phyloP scores from a whole-genome alignment of 1,284 basidiomycete genomes.

The Moniliella sp. region DNA sequence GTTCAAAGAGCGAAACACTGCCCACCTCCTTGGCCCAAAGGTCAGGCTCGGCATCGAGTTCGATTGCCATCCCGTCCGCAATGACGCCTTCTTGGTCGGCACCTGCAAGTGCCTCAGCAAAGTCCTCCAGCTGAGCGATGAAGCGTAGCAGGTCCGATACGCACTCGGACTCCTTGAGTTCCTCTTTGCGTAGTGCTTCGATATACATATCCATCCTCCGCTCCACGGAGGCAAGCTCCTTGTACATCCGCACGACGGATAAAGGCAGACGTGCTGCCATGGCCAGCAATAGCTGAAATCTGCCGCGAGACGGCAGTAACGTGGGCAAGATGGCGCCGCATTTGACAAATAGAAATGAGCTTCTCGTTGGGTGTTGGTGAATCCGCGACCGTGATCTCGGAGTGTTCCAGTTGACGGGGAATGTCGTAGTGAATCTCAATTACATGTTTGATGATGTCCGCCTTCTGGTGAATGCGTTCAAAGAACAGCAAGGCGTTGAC shows the following conservation, averaged over 20 bases:
- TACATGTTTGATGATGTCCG: constrained; percentile 20
- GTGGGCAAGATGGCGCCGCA: constrained; percentile 26
- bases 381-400: no score
- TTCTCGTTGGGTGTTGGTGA: constrained; percentile 15
- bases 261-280: constrained; percentile 18
- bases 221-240: constrained; percentile 63
- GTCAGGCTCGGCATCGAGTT: constrained; percentile 35
- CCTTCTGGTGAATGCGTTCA: constrained; percentile 22
- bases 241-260: constrained; percentile 51
- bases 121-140: constrained; percentile 20
- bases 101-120: no score
- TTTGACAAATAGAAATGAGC: constrained; percentile 16
- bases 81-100: no score
- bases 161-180: constrained; percentile 69
- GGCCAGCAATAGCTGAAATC: constrained; percentile 20
- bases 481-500: constrained; percentile 23
- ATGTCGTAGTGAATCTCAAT: constrained; percentile 23
- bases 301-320: constrained; percentile 21
- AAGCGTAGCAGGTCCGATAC: constrained; percentile 57
- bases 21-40: constrained; percentile 27
- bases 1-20: constrained; percentile 18
- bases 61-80: constrained; percentile 50
- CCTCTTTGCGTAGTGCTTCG: constrained; percentile 57
- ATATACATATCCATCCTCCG: constrained; percentile 76
- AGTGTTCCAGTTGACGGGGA: constrained; percentile 4